Base-by-base conservation (phyloP, 2,329 filamentous ascomycete genomes). In the Diaporthe aspalathi region DNA sequence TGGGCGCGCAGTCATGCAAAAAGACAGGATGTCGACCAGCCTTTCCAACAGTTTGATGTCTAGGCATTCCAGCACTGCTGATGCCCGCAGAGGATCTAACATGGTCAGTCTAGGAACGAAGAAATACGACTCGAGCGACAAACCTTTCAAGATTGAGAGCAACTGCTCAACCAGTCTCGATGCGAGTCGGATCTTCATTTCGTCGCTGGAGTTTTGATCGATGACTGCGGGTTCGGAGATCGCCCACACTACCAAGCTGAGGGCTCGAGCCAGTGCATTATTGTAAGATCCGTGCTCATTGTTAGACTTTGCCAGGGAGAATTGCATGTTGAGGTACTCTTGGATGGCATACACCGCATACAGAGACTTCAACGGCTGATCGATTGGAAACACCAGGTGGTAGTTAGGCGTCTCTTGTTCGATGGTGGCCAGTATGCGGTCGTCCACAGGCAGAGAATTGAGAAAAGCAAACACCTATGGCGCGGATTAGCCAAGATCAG, bases 261-360 rank as follows among this genome's bases (percentile, higher is more conserved):
- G 80, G 3, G 84, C 84, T 73, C 83, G 84, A n/a, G 80, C 75
- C 3, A 86, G 73, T 50, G 81, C 79, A 22, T 82, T 80, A 49
- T 79, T 73, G 53, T 80, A 81, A 2, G 35, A 22, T 2, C 27
- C 70, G 24, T 45, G 49, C 29, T 76, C 74, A 50, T 76, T 73
- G 49, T 76, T 69, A 14, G 73, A 73, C 45, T 69, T 72, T 52
- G 56, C 73, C 71, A 52, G 72, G 70, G 40, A 72, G 57, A 73
- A 50, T 68, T 76, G 75, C 76, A 81, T 78, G 83, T 82, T 73
- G 81, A 94, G 84, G 77, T 91, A 92, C 68, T 90, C 86, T 27
- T 85, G 83, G 49, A 97, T 83, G 0, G 91, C 89, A 76, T 92
- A 87, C 1, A 94, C 81, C 3, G 92, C 91, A 78, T 95, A 97